phyloP scores from a whole-genome alignment of 495 filamentous ascomycete genomes.

The Pyrenopolyporus hunteri region DNA sequence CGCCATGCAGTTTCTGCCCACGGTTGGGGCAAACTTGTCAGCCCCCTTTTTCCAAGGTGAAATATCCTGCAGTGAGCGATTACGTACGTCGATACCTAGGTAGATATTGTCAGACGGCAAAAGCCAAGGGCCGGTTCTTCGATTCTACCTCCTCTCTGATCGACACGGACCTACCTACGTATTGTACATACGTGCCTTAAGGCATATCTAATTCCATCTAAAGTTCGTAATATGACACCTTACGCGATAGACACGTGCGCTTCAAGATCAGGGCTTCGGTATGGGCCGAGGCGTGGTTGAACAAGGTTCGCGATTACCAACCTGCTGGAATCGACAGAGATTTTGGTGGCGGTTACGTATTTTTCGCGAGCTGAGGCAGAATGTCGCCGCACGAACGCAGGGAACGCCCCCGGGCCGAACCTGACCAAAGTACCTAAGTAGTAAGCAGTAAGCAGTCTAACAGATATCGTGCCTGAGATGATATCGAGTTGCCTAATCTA shows the following conservation, averaged over 20 bases:
- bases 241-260: not conserved
- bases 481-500: constrained; percentile 17
- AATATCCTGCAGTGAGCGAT: constrained; percentile 24
- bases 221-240: not conserved
- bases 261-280: constrained; percentile 6
- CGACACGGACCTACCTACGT: not conserved
- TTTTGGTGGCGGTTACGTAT: constrained; percentile 17
- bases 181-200: not conserved
- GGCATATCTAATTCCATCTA: no score
- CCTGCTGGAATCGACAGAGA: constrained; percentile 9
- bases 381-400: constrained; percentile 15
- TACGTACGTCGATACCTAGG: no score
- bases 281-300: constrained; percentile 25
- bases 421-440: not conserved
- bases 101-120: not conserved
- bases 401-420: constrained; percentile 12
- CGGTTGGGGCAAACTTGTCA: constrained; percentile 13
- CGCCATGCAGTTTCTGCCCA: constrained; percentile 11
- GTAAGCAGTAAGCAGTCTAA: constrained; percentile 13
- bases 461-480: no score
- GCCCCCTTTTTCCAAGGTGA: constrained; percentile 30
- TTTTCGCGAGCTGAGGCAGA: not conserved
- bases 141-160: no score
- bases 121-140: no score
- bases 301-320: constrained; percentile 10